Percentiles rank a stretch among this genome's conserved stretches.
Evolutionary conservation across 257 asterid species (phyloP).

Genomic region (Ilex asprella): DNA sequence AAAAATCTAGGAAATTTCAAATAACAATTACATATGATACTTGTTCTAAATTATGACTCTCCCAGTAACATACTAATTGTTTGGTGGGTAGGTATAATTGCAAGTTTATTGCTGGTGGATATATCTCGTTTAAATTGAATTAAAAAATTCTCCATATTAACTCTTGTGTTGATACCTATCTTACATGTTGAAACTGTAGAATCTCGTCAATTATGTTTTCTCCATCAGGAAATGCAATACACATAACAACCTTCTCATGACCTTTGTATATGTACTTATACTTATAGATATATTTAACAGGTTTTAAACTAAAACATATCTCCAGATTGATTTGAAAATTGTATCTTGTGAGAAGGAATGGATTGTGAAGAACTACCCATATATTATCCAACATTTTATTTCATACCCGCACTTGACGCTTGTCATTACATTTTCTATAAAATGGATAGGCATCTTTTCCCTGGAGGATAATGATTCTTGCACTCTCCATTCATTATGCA

Average conservation of each 20-base stretch:
- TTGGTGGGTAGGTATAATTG: no score
- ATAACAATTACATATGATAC: no score
- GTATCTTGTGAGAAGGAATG: background rate
- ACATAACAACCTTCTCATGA: background rate
- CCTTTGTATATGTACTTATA: constrained; percentile 16
- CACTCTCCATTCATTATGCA: constrained; percentile 3
- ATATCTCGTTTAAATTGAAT: no score
- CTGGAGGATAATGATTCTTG: constrained; percentile 5
- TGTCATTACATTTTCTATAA: background rate
- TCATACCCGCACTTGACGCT: background rate
- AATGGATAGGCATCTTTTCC: background rate
- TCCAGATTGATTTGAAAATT: constrained; percentile 13
- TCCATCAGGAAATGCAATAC: no score
- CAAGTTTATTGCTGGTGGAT: no score
- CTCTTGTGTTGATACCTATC: no score
- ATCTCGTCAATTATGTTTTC: no score
- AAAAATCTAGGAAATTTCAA: no score
- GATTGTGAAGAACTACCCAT: constrained; percentile 19
- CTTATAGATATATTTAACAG: constrained; percentile 6
- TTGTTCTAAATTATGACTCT: no score
- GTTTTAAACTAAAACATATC: background rate
- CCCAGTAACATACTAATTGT: no score
- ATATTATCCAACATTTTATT: background rate
- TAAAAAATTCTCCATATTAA: no score
- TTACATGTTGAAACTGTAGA: no score